These are phyloP conservation scores for Exophiala bonariae DNA, from an alignment of 2,329 filamentous ascomycete genomes.

Conservation along the genomic window DNA sequence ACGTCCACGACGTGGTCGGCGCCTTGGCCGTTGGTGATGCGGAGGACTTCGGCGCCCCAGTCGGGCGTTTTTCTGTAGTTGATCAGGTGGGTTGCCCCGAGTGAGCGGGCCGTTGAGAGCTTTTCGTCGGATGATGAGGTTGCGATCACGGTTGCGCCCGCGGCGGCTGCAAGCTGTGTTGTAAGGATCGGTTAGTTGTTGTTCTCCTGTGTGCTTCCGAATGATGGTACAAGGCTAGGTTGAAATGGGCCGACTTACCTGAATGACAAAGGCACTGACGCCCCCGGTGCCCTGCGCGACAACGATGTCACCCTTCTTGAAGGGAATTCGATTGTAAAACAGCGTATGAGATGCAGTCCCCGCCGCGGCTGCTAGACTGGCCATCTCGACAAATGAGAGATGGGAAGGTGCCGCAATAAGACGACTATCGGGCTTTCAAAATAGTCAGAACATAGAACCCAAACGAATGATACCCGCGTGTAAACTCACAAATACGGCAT, in stretches of 20 bases:
- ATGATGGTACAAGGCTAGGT: too few species aligned
- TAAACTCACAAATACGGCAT: too few species aligned
- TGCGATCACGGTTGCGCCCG: conserved; percentile 37
- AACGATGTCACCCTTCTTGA: conserved; percentile 56
- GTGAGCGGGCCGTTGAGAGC: conserved; percentile 37
- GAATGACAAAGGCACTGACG: conserved; percentile 48
- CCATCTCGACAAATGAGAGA: conserved; percentile 44
- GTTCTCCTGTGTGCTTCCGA: too few species aligned
- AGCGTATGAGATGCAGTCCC: conserved; percentile 67
- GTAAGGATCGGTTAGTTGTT: too few species aligned
- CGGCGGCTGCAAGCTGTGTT: neutral
- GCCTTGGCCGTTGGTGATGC: conserved; percentile 45
- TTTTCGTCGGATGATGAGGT: conserved; percentile 55
- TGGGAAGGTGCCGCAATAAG: neutral
- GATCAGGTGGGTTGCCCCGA: conserved; percentile 48
- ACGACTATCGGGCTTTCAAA: too few species aligned
- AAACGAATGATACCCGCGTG: too few species aligned
- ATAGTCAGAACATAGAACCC: too few species aligned
- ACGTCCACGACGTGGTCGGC: conserved; percentile 44
- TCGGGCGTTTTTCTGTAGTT: conserved; percentile 51
- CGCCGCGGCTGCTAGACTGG: conserved; percentile 60
- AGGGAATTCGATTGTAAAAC: conserved; percentile 50
- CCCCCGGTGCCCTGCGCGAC: conserved; percentile 63
- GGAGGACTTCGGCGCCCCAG: conserved; percentile 48
- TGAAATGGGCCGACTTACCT: too few species aligned